Evolutionary conservation across 2,329 filamentous ascomycete species (phyloP).

Genomic region (Fusarium sp.): DNA sequence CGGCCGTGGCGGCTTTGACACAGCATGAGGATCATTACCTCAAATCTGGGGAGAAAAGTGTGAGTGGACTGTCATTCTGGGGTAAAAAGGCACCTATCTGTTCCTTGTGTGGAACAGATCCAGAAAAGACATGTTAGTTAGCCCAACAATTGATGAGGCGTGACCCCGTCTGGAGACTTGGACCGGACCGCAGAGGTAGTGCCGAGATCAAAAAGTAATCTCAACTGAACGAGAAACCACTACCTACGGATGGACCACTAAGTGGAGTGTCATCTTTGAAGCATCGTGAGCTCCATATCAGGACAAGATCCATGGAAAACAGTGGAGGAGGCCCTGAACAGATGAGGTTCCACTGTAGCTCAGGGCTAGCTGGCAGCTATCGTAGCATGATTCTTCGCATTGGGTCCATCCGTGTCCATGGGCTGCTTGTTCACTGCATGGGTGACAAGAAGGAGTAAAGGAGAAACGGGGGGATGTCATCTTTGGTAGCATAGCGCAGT

Average conservation of each 20-base stretch:
- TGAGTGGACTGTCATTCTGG: constrained; percentile 44
- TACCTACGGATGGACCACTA: constrained; percentile 15
- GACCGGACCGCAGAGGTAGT: constrained; percentile 21
- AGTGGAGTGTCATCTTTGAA: constrained; percentile 37
- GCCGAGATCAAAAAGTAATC: constrained; percentile 37
- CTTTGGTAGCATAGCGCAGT: constrained; percentile 21
- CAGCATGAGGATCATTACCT: constrained; percentile 30
- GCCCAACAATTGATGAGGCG: neutral
- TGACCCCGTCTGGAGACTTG: constrained; percentile 19
- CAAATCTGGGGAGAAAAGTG: constrained; percentile 43
- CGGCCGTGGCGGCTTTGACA: constrained; percentile 17
- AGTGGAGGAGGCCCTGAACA: constrained; percentile 13
- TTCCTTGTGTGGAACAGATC: constrained; percentile 29
- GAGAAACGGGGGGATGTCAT: constrained; percentile 40
- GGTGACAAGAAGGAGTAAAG: constrained; percentile 35
- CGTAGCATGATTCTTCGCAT: constrained; percentile 39
- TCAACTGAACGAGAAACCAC: constrained; percentile 30
- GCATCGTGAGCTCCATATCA: constrained; percentile 45
- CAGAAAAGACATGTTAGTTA: constrained; percentile 8
- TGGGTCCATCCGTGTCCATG: neutral
- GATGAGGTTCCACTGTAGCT: constrained; percentile 37
- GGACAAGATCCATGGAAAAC: constrained; percentile 34
- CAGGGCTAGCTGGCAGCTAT: constrained; percentile 27
- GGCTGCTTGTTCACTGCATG: neutral
- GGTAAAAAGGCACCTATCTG: constrained; percentile 34